These are phyloP conservation scores for Gelatoporia subvermispora DNA, from an alignment of 768 basidiomycete species.

Conservation along the genomic window DNA sequence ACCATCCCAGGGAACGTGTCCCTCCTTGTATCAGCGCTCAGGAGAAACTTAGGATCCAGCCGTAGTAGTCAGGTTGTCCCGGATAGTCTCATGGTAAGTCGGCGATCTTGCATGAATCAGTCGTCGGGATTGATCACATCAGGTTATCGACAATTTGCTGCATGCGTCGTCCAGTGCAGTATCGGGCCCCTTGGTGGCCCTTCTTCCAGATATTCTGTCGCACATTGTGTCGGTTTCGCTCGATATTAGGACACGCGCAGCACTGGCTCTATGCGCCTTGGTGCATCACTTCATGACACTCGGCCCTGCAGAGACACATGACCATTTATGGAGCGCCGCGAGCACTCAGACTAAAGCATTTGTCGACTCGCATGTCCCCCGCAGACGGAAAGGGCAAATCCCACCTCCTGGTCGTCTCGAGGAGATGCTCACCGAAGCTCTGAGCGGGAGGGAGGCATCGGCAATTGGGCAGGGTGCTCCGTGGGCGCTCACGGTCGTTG, in stretches of 20 bases:
- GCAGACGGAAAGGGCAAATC: neutral
- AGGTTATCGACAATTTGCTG: neutral
- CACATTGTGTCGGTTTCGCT: neutral
- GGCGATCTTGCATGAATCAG: neutral
- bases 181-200: neutral
- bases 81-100: neutral
- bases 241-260: neutral
- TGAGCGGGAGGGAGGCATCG: neutral
- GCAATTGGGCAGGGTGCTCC: constrained; percentile 21
- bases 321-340: neutral
- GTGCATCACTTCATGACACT: neutral
- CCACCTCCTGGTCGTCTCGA: neutral
- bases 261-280: no score
- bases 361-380: neutral
- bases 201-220: neutral
- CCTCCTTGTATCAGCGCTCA: constrained; percentile 32
- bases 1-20: constrained; percentile 29
- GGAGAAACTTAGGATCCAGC: constrained; percentile 28
- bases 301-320: neutral
- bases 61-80: neutral
- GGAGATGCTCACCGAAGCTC: neutral
- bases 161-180: neutral
- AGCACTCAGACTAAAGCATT: neutral
- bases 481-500: constrained; percentile 41
- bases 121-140: neutral